Conservation (phyloP, 345 rosid species). For the Chamaenerion angustifolium region DNA sequence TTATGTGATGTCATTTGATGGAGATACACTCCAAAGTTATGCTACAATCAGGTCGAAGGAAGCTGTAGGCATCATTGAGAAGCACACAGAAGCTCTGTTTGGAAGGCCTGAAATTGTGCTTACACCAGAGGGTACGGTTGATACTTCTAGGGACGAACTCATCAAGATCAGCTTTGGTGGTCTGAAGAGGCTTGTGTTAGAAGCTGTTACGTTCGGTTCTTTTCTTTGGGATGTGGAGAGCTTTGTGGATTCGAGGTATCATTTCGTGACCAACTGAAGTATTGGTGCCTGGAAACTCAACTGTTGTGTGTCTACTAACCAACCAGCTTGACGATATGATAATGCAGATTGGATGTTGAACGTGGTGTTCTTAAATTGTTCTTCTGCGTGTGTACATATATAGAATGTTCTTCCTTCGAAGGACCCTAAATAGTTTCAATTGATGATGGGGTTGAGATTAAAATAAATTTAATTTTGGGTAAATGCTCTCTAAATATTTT, state of each 20-base stretch:
- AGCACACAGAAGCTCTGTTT: conserved; percentile 92
- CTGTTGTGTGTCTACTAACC: too few species aligned
- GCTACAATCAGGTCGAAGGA: conserved; percentile 91
- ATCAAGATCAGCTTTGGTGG: conserved; percentile 80
- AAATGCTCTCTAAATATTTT: too few species aligned
- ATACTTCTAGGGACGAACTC: conserved; percentile 59
- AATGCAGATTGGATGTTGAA: too few species aligned
- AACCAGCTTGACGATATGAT: too few species aligned
- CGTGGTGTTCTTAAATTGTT: too few species aligned
- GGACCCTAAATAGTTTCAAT: too few species aligned
- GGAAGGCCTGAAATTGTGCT: conserved; percentile 77
- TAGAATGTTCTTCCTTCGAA: too few species aligned
- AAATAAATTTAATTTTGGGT: too few species aligned
- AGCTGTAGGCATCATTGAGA: conserved; percentile 77
- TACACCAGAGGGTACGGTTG: conserved; percentile 52
- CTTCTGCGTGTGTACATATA: too few species aligned
- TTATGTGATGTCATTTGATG: conserved; percentile 87
- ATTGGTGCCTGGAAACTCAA: background rate
- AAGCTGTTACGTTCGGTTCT: conserved; percentile 93
- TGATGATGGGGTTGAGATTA: too few species aligned
- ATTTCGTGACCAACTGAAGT: conserved; percentile 52
- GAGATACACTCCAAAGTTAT: conserved; percentile 83
- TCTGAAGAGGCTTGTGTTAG: conserved; percentile 83
- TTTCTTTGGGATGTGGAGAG: conserved; percentile 98
- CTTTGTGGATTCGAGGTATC: conserved; percentile 89